Base-by-base conservation (phyloP, 1,284 basidiomycete species). In the Anthracocystis setariae region DNA sequence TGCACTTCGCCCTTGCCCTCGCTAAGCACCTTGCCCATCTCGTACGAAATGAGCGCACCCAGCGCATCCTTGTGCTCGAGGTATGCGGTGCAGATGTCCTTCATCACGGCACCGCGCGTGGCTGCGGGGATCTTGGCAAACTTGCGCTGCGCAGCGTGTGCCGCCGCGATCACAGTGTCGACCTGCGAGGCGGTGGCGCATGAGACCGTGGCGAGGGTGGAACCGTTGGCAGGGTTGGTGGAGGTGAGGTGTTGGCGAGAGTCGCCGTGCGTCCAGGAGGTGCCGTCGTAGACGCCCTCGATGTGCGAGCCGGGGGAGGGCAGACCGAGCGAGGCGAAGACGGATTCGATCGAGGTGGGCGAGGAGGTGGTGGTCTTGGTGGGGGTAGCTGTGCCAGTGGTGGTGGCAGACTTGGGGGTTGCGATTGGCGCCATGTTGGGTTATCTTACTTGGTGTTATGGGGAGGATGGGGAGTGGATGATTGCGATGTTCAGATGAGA, bases 1-100 rank as follows among this genome's bases (percentile, higher is more conserved):
- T 94, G 92, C 1, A 97, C 93, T 84, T 97, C 93, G 18, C 93
- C 93, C 44, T 90, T 86, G 32, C 93, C 94, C 82, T 97, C 94
- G n/a, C 90, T 90, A 76, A 87, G 87, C 73, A 96, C 94, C 85
- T 98, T 98, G 46, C 86, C 94, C 94, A 96, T 96, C 84, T 81
- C 94, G 18, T 94, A 79, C 40, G 79, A 83, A 58, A 87, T 84
- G 38, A 87, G 86, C 23, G 91, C 90, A 39, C 94, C 94, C 12
- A 98, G 87, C 33, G 88, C 91, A 56, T 90, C 88, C 43, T 90
- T 87, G 90, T 93, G 93, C 45, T 85, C 85, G 18, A 89, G 87
- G n/a, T 96, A 86, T 10, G 90, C 91, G 76, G 90, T 88, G 59
- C 93, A 86, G 72, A 97, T 91, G 84, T 96, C 92, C 70, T 94